Conservation (phyloP, 208 protist genomes). For the Leishmania mexicana region DNA sequence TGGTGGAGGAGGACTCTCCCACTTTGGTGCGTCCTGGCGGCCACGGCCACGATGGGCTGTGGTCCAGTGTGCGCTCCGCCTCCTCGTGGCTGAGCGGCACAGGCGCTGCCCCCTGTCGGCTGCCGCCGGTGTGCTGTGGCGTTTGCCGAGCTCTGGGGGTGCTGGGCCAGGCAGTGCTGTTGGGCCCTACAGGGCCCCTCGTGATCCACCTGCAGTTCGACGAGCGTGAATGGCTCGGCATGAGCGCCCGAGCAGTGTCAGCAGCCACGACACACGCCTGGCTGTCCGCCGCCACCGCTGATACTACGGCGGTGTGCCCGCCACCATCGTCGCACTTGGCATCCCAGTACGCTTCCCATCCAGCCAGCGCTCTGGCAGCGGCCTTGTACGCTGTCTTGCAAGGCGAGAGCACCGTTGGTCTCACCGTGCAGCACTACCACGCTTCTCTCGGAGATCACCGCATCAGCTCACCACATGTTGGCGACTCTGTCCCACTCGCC, state of each 20-base stretch:
- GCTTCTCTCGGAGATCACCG: not conserved
- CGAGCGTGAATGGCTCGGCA: slow-evolving; percentile 29
- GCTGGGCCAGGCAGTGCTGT: slow-evolving; percentile 57
- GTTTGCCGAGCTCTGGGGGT: slow-evolving; percentile 35
- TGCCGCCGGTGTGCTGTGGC: slow-evolving; percentile 55
- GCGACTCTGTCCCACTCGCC: slow-evolving; percentile 18
- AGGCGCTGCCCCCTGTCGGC: not conserved
- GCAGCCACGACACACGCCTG: not conserved
- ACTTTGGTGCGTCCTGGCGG: not conserved
- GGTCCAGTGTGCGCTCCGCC: not conserved
- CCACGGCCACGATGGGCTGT: not conserved
- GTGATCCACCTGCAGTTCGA: slow-evolving; percentile 65
- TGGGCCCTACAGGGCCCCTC: slow-evolving; percentile 62
- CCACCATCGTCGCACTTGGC: slow-evolving; percentile 8
- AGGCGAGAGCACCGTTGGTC: not conserved
- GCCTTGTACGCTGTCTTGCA: slow-evolving; percentile 30
- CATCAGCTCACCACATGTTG: not conserved
- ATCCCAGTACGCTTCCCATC: slow-evolving; percentile 7
- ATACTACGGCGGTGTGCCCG: slow-evolving; percentile 23
- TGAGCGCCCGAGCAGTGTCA: not conserved
- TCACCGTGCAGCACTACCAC: not conserved
- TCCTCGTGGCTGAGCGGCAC: not conserved
- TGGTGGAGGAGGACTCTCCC: not conserved
- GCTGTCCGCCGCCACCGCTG: slow-evolving; percentile 2
- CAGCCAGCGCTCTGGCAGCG: slow-evolving; percentile 11